Evolutionary conservation across 1,139 yeast species (phyloP), one percentile per base, ranked within the genome.

Genomic region (Groenewaldozyma sp.): DNA sequence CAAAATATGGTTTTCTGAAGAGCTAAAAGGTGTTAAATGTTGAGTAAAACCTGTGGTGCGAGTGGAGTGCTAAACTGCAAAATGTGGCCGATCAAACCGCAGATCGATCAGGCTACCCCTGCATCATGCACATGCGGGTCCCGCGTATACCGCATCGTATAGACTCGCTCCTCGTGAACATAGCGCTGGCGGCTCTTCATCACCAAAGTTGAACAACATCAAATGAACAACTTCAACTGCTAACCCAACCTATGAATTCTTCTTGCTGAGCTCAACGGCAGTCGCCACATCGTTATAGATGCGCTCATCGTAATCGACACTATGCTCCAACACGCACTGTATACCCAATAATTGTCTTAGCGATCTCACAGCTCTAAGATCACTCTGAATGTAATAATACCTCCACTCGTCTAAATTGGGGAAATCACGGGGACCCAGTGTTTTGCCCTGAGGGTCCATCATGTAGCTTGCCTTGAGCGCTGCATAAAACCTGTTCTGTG

Each of bases 241-340:
- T n/a, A n/a, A n/a, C n/a, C n/a, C n/a, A n/a, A n/a, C 11, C 26
- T 22, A 22, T 7, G 26, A 22, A 11, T 22, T 22, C 26, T 7
- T 22, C 17, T 5, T 14, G 6, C 21, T 21, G 18, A 16, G 33
- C 13, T 29, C 33, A 29, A 29, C 5, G 10, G 33, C 20, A 9
- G 33, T 29, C 19, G 17, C 5, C 19, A 29, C 11, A 18, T 29
- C 33, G n/a, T 21, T 14, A 21, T 29, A 18, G 17, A 29, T 29
- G 13, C 33, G 4, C 6, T 29, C 33, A n/a, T 29, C 33, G 18
- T 29, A 29, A 21, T 29, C 33, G n/a, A 29, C 33, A 18, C 33
- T 29, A 18, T 29, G 33, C 6, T 29, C 33, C 5, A 29, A n/a
- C 11, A 29, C 33, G 22, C 33, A 29, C n/a, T 29, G 17, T 16